These are phyloP conservation scores for Nemania abortiva DNA, from an alignment of 2,329 filamentous ascomycete genomes.

Conservation along the genomic window DNA sequence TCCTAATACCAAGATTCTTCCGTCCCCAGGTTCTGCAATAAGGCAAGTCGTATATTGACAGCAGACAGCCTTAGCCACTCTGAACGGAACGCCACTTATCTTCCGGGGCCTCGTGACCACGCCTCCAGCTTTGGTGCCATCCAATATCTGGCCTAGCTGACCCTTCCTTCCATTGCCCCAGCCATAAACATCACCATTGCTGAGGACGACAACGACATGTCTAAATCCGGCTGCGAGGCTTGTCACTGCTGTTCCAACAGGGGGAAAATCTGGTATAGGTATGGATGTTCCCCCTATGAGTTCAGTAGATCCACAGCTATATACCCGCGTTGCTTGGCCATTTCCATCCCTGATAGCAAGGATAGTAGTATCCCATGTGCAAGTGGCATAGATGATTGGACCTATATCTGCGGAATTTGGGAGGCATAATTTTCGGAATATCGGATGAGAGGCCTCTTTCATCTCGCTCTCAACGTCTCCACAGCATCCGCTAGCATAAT, in stretches of 20 bases:
- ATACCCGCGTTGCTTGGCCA: conserved; percentile 63
- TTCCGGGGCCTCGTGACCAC: conserved; percentile 70
- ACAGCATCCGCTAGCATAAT: conserved; percentile 66
- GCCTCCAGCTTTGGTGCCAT: conserved; percentile 47
- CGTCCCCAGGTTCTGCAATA: conserved; percentile 65
- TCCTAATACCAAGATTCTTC: conserved; percentile 76
- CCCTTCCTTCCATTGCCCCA: conserved; percentile 92
- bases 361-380: conserved; percentile 83
- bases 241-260: conserved; percentile 66
- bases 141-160: conserved; percentile 73
- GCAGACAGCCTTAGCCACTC: conserved; percentile 76
- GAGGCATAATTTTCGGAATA: conserved; percentile 58
- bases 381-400: conserved; percentile 65
- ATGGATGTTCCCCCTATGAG: conserved; percentile 44
- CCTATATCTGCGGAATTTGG: conserved; percentile 46
- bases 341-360: conserved; percentile 64
- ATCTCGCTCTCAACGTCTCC: conserved; percentile 55
- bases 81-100: conserved; percentile 70
- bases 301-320: conserved; percentile 73
- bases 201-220: conserved; percentile 80
- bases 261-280: conserved; percentile 73
- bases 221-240: conserved; percentile 80
- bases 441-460: conserved; percentile 46
- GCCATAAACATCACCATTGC: conserved; percentile 82
- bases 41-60: conserved; percentile 89